Base-by-base conservation (phyloP, 805 yeast species). In the Kodamaea laetipori region DNA sequence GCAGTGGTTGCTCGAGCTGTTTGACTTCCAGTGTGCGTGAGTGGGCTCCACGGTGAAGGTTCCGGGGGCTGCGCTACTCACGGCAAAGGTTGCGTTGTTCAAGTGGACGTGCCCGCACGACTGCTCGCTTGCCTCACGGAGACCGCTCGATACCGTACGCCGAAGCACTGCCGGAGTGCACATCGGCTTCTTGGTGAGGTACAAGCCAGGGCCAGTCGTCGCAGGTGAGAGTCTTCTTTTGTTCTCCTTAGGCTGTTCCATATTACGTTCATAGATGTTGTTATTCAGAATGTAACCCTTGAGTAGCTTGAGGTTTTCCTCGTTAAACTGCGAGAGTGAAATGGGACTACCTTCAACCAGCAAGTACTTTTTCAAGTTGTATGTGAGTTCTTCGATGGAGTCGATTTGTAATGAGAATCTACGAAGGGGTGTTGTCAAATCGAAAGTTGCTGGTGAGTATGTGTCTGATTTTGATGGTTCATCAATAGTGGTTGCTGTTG, bases 121-220 rank as follows among this genome's bases (percentile, higher is more conserved):
- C 32, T 30, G 26, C 32, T 23, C 30, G 15, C 19, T n/a, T 7
- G 15, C 33, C 27, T 35, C 34, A 11, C 19, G 19, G 9, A 8
- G 13, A 4, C 19, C 34, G 17, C 17, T 30, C 11, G 18, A 15
- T 3, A 33, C 37, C 23, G 25, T 50, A 8, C 80, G 78, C 24
- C 82, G 58, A 42, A 78, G 63, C 11, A 77, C 82, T 2, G 81
- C 78, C 4, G 83, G 83, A 2, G 73, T 61, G 53, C 74, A 69
- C 45, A 74, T 57, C 4, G 79, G 77, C 37, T 74, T 62, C 44
- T 69, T 75, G 33, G 70, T 67, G 45, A 70, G 72, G 52, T 76
- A 73, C 30, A 77, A 26, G 11, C 34, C 34, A 4, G 34, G 36
- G 17, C 26, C 37, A 6, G 26, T 19, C 9, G 37, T 24, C 5